These are phyloP conservation scores for Melampsora americana DNA, from an alignment of 1,284 basidiomycete species.

Conservation along the genomic window DNA sequence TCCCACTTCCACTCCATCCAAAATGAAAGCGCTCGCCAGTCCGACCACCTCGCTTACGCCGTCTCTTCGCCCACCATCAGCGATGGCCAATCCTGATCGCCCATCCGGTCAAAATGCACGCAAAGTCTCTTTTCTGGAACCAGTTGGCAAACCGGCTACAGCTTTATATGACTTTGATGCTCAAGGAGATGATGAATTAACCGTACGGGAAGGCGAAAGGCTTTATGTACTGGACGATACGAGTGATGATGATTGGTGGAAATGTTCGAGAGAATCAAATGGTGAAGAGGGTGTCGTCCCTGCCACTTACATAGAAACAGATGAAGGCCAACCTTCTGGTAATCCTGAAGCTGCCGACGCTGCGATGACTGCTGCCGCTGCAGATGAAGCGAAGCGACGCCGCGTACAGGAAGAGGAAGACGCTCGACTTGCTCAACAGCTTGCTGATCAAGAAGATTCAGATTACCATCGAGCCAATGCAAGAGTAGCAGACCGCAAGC, in stretches of 20 bases:
- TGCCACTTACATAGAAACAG: conserved; percentile 86
- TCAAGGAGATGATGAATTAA: conserved; percentile 91
- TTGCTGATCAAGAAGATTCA: conserved; percentile 52
- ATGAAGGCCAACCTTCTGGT: conserved; percentile 40
- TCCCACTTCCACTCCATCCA: conserved; percentile 48
- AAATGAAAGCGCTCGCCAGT: conserved; percentile 51
- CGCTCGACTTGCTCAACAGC: conserved; percentile 52
- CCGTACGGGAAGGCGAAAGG: conserved; percentile 77
- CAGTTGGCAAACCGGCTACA: conserved; percentile 59
- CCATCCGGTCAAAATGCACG: conserved; percentile 67
- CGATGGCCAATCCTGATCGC: conserved; percentile 46
- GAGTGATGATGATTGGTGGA: conserved; percentile 97
- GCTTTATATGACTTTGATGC: conserved; percentile 92
- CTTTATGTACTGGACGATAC: conserved; percentile 76
- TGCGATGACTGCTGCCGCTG: conserved; percentile 56
- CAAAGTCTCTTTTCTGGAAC: conserved; percentile 61
- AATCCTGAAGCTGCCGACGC: conserved; percentile 53
- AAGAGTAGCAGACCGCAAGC: conserved; percentile 47
- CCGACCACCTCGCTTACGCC: conserved; percentile 39
- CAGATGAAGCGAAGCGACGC: conserved; percentile 53
- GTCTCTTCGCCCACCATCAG: conserved; percentile 45
- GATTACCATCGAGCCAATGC: conserved; percentile 49
- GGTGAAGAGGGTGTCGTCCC: conserved; percentile 92
- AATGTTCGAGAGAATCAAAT: conserved; percentile 68
- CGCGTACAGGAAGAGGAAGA: conserved; percentile 59